Conservation (phyloP, 768 basidiomycete genomes). For the Calvatia gigantea region DNA sequence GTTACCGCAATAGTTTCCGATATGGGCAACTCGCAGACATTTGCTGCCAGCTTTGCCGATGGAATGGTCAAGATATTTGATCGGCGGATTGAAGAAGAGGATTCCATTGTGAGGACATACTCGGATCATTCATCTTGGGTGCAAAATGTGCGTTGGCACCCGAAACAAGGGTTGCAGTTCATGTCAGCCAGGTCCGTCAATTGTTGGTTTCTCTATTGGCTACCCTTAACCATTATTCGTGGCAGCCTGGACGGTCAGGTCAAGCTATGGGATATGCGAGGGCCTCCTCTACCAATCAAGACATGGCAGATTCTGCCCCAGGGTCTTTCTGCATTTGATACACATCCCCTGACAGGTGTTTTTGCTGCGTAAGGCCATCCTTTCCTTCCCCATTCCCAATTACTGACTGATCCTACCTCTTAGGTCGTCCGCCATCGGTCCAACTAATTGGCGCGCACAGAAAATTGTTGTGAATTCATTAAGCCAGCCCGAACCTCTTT, state of each 20-base stretch:
- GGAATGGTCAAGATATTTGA: conserved; percentile 90
- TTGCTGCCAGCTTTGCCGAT: conserved; percentile 91
- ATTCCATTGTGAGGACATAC: conserved; percentile 78
- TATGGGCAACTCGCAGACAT: conserved; percentile 67
- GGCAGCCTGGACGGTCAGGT: conserved; percentile 84
- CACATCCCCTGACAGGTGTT: conserved; percentile 78
- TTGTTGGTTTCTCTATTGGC: background rate
- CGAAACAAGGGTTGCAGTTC: conserved; percentile 62
- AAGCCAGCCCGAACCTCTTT: conserved; percentile 27
- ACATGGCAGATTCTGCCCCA: conserved; percentile 63
- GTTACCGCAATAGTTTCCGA: conserved; percentile 85
- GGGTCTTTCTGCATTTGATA: conserved; percentile 83
- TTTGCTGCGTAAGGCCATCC: conserved; percentile 71
- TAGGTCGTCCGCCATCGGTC: conserved; percentile 48
- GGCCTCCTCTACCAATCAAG: conserved; percentile 51
- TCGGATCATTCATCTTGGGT: conserved; percentile 82
- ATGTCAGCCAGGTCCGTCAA: conserved; percentile 79
- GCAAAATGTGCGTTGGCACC: conserved; percentile 85
- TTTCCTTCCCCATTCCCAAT: background rate
- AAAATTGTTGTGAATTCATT: conserved; percentile 53
- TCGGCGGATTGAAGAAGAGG: conserved; percentile 78
- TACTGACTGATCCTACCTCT: background rate
- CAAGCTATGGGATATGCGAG: conserved; percentile 87
- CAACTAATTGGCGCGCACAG: conserved; percentile 54
- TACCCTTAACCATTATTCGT: background rate